Conservation (phyloP, 331 rosid species). For the Rosa hybrid region DNA sequence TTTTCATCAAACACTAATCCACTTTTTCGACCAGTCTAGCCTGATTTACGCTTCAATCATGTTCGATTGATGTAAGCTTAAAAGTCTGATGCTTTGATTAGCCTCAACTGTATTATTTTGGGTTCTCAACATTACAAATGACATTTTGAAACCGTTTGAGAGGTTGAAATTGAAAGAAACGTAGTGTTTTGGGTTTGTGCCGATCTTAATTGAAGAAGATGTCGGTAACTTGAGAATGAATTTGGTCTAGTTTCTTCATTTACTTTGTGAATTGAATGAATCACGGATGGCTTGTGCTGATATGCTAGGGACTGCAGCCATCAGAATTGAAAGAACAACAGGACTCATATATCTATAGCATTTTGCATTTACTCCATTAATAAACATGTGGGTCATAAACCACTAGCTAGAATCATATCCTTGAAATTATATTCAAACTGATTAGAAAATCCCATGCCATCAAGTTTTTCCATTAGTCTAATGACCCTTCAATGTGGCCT, state of each 20-base stretch:
- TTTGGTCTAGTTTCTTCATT: background rate
- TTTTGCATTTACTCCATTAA: background rate
- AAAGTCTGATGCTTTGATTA: background rate
- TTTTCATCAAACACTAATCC: constrained; percentile 1
- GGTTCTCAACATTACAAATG: background rate
- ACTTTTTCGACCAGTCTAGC: constrained; percentile 19
- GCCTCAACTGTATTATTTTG: background rate
- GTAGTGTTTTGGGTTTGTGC: background rate
- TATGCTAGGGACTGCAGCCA: background rate
- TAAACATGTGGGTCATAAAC: constrained; percentile 15
- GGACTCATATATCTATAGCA: background rate
- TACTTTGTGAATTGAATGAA: background rate
- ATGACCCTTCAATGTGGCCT: background rate
- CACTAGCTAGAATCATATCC: constrained; percentile 14
- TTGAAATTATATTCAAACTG: background rate
- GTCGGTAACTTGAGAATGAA: background rate
- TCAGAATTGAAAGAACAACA: background rate
- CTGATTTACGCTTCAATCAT: background rate
- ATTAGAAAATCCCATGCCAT: background rate
- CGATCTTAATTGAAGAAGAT: background rate
- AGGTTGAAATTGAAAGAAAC: background rate
- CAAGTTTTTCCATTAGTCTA: constrained; percentile 4
- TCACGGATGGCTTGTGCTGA: background rate
- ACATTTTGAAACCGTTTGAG: background rate
- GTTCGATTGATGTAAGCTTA: constrained; percentile 9